These are phyloP conservation scores for Lactarius quietus DNA, from an alignment of 768 basidiomycete genomes.

Conservation along the genomic window DNA sequence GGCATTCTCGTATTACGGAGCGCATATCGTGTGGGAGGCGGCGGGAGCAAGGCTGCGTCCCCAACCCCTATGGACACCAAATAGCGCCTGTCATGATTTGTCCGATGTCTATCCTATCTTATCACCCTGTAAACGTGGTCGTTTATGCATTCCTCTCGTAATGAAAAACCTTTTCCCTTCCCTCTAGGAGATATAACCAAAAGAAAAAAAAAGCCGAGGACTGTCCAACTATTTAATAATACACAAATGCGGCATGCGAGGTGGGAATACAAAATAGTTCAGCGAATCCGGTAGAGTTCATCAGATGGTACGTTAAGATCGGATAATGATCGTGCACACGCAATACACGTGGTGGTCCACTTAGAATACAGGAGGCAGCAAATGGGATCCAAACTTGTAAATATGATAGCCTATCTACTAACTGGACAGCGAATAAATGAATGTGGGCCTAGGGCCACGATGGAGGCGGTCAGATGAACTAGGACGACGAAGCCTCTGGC, in stretches of 20 bases:
- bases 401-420: slow-evolving; percentile 22
- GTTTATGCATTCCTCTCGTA: slow-evolving; percentile 7
- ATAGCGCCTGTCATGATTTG: not conserved
- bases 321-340: slow-evolving; percentile 16
- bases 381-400: slow-evolving; percentile 14
- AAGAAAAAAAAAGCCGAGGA: not conserved
- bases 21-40: slow-evolving; percentile 20
- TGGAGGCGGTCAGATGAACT: slow-evolving; percentile 13
- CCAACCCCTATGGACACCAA: slow-evolving; percentile 20
- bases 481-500: slow-evolving; percentile 29
- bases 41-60: slow-evolving; percentile 18
- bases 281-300: slow-evolving; percentile 3
- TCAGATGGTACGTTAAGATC: slow-evolving; percentile 15
- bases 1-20: slow-evolving; percentile 52
- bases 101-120: slow-evolving; percentile 4
- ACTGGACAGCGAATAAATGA: slow-evolving; percentile 25
- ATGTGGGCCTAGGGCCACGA: slow-evolving; percentile 15
- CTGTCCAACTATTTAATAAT: slow-evolving; percentile 20
- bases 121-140: slow-evolving; percentile 6
- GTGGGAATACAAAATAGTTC: slow-evolving; percentile 20
- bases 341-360: slow-evolving; percentile 18
- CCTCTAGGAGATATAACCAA: not conserved
- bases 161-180: not conserved
- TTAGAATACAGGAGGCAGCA: not conserved
- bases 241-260: slow-evolving; percentile 12